Evolutionary conservation across 2,329 filamentous ascomycete genomes (phyloP), one percentile per base, ranked within the genome.

Genomic region (Alternaria sp.): DNA sequence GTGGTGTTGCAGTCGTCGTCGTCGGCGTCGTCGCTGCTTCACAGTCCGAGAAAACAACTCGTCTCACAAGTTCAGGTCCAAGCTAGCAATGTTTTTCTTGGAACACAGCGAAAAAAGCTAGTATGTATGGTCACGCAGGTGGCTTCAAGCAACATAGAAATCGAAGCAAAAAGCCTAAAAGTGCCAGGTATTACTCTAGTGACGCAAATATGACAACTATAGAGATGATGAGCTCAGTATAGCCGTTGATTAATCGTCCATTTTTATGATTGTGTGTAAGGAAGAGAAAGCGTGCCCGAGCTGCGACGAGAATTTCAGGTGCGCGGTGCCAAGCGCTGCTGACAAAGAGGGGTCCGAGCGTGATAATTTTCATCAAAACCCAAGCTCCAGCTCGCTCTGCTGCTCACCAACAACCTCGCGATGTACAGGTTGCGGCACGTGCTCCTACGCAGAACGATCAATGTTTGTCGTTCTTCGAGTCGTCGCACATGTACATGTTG

Each of bases 201-300:
- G 76, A 78, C 80, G 77, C 74, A 80, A 81, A 81, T 81, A 81
- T 81, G 80, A 81, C 79, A 78, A 73, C 78, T 76, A 77, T 72
- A 76, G 58, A 73, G 74, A 79, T 78, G 55, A 68, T 55, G 30
- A 59, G 57, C 60, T 65, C 56, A 65, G 71, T 74, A 69, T 74
- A 74, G 76, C 78, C 78, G 78, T 81, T 81, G 80, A 81, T 81
- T 81, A 80, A 79, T 78, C 78, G 79, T 78, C 73, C 79, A 64
- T 62, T 70, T 44, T 59, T 76, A 75, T 79, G 75, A 80, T 79
- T 78, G 76, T 80, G 77, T 81, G 77, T 74, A 65, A 72, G 65
- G 67, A 72, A 59, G 62, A 57, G 59, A 66, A 66, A 36, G 2
- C 7, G 18, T 59, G 50, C n/a, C 51, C 14, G 58, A 49, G 58